phyloP scores from a whole-genome alignment of 1,139 yeast species.

The Taphrina pruni region DNA sequence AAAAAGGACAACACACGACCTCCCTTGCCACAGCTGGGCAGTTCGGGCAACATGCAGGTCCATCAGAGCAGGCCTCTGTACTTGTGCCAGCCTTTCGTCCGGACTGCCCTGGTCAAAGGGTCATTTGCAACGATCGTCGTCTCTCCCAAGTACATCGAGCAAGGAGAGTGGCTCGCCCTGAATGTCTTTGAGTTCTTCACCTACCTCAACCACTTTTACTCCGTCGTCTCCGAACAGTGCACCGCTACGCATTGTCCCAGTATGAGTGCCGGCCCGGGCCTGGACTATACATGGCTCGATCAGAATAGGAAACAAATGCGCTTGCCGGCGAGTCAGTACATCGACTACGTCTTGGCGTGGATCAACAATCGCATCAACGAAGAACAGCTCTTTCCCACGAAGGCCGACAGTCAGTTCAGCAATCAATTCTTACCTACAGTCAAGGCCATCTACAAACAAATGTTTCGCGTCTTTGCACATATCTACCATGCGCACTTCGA shows the following conservation, averaged over 20 bases:
- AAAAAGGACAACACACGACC: conserved; percentile 38
- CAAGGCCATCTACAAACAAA: conserved; percentile 83
- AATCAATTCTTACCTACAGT: conserved; percentile 81
- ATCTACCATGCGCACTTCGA: conserved; percentile 94
- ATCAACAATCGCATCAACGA: conserved; percentile 85
- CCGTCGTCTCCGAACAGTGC: conserved; percentile 31
- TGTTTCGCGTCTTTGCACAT: conserved; percentile 97
- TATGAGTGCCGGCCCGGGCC: conserved; percentile 48
- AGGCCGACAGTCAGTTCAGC: conserved; percentile 83
- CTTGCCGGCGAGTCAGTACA: conserved; percentile 90
- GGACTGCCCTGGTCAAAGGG: conserved; percentile 95
- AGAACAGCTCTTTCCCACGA: conserved; percentile 88
- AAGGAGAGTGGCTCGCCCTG: conserved; percentile 93
- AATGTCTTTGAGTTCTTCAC: conserved; percentile 89
- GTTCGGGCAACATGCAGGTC: conserved; percentile 1
- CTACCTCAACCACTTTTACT: conserved; percentile 52
- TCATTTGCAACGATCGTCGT: conserved; percentile 94
- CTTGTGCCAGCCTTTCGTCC: conserved; percentile 89
- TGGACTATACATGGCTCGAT: conserved; percentile 91
- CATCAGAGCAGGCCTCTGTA: conserved; percentile 55
- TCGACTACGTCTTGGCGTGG: conserved; percentile 91
- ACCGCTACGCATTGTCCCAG: conserved; percentile 31
- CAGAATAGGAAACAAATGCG: conserved; percentile 75
- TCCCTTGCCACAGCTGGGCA: conserved; percentile 32
- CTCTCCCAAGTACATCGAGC: conserved; percentile 90